A percentile compares a stretch with the other conserved stretches of the same genome.
phyloP scores from a whole-genome alignment of 2,329 filamentous ascomycete species.

The Dryadomyces sulphureus region DNA sequence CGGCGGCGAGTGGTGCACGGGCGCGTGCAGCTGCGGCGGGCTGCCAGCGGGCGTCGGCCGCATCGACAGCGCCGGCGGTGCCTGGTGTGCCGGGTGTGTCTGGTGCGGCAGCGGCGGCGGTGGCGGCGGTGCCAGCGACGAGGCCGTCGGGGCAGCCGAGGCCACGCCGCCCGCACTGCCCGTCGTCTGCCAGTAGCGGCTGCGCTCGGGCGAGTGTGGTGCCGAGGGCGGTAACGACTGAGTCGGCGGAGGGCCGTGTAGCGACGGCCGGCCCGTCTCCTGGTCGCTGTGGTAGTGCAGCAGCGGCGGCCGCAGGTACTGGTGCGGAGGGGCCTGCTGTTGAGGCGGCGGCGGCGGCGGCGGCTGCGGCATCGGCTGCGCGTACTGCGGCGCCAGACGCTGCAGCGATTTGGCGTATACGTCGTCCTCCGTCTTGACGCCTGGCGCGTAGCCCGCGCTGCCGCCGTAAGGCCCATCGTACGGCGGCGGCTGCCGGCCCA shows the following conservation, averaged over 20 bases:
- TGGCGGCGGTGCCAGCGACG: slow-evolving; percentile 3
- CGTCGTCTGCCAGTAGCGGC: slow-evolving; percentile 1
- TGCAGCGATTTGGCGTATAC: slow-evolving; percentile 4
- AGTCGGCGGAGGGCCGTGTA: background rate
- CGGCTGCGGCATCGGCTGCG: background rate
- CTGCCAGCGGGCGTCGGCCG: slow-evolving; percentile 4
- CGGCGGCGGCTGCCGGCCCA: slow-evolving; percentile 28
- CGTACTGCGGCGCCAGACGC: slow-evolving; percentile 4
- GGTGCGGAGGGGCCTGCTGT: background rate
- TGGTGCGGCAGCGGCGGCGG: slow-evolving; percentile 8
- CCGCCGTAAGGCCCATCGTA: slow-evolving; percentile 11
- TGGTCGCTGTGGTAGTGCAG: slow-evolving; percentile 3
- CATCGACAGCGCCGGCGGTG: slow-evolving; percentile 6
- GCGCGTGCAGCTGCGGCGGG: background rate
- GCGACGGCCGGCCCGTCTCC: slow-evolving; percentile 4
- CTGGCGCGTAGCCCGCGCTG: background rate
- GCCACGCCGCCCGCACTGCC: background rate
- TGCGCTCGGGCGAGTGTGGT: background rate
- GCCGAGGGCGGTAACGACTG: background rate
- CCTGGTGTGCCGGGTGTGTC: background rate
- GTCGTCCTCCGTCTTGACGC: slow-evolving; percentile 11
- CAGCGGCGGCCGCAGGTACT: background rate
- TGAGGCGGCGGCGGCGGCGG: slow-evolving; percentile 8
- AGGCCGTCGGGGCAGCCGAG: background rate
- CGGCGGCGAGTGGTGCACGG: slow-evolving; percentile 4